A percentile compares a stretch with the other conserved stretches of the same genome.
Conservation (phyloP, 2,329 filamentous ascomycete genomes). For the Metarhizium brunneum region DNA sequence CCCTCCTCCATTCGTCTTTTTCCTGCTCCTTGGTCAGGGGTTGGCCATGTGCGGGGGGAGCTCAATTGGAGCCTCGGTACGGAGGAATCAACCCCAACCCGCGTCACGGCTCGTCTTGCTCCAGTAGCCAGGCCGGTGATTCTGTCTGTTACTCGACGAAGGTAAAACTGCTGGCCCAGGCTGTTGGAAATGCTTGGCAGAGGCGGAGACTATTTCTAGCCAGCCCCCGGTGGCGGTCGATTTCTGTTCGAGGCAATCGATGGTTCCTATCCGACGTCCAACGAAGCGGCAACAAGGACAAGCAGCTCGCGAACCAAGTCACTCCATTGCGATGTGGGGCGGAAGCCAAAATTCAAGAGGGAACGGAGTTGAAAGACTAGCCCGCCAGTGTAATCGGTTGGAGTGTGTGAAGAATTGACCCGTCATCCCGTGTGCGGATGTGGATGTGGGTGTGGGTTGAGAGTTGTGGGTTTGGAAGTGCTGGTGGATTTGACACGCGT, state of each 20-base stretch:
- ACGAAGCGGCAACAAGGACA: too few species aligned
- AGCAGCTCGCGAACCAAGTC: not conserved
- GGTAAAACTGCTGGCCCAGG: too few species aligned
- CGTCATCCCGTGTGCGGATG: not conserved
- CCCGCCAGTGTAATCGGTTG: not conserved
- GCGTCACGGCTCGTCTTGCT: not conserved
- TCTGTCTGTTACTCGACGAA: too few species aligned
- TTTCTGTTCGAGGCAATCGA: too few species aligned
- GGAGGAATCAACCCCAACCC: not conserved
- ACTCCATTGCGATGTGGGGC: not conserved
- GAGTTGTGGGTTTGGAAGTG: too few species aligned
- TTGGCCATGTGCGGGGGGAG: not conserved
- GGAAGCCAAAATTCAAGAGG: not conserved
- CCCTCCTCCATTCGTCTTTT: too few species aligned
- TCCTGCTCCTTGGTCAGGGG: not conserved
- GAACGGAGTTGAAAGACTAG: not conserved
- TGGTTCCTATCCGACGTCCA: too few species aligned
- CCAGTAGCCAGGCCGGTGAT: not conserved
- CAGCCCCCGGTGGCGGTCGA: too few species aligned
- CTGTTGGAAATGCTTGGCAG: too few species aligned
- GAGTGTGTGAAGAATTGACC: not conserved
- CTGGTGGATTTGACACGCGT: too few species aligned
- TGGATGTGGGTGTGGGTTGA: too few species aligned
- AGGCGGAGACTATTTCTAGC: too few species aligned
- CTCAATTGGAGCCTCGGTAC: not conserved